Percentiles rank a stretch among this genome's conserved stretches.
These are phyloP conservation scores for Mycena metata DNA, from an alignment of 768 basidiomycete genomes.

Conservation along the genomic window DNA sequence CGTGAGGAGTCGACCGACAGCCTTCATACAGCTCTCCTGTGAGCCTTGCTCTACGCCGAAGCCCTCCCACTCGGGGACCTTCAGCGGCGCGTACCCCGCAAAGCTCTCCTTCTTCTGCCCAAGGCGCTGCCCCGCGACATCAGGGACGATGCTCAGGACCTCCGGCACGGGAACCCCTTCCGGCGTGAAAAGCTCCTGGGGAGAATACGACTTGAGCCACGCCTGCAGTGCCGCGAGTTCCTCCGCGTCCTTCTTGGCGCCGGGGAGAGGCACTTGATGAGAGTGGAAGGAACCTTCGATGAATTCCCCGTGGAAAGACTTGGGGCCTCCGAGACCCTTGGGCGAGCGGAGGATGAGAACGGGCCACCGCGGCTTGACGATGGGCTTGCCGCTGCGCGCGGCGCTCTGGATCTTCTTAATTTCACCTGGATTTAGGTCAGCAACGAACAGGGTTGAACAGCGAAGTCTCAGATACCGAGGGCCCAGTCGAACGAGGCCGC, in stretches of 20 bases:
- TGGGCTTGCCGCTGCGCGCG: slow-evolving; percentile 81
- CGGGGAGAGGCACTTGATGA: slow-evolving; percentile 91
- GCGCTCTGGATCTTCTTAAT: slow-evolving; percentile 84
- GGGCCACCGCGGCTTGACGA: slow-evolving; percentile 93
- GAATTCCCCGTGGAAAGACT: slow-evolving; percentile 72
- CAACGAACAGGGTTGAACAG: no score
- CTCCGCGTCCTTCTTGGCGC: slow-evolving; percentile 71
- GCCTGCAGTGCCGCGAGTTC: slow-evolving; percentile 74
- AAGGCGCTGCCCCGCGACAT: slow-evolving; percentile 68
- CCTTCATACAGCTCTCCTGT: slow-evolving; percentile 85
- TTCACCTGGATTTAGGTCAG: no score
- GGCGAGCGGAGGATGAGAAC: slow-evolving; percentile 89
- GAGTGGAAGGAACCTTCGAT: slow-evolving; percentile 88
- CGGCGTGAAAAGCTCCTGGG: slow-evolving; percentile 73
- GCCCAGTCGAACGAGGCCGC: slow-evolving; percentile 90
- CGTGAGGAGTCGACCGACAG: slow-evolving; percentile 68
- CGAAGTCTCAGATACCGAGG: no score
- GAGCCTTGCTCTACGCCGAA: slow-evolving; percentile 65
- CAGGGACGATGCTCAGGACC: slow-evolving; percentile 73
- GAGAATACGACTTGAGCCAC: slow-evolving; percentile 83
- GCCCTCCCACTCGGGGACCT: slow-evolving; percentile 74
- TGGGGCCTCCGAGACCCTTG: slow-evolving; percentile 85
- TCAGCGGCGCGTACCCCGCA: slow-evolving; percentile 70
- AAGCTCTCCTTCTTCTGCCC: slow-evolving; percentile 81
- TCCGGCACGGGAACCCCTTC: slow-evolving; percentile 66